A percentile compares a stretch with the other conserved stretches of the same genome.
phyloP scores from a whole-genome alignment of 352 stramenopile genomes.

The Pythium pyrilobum region DNA sequence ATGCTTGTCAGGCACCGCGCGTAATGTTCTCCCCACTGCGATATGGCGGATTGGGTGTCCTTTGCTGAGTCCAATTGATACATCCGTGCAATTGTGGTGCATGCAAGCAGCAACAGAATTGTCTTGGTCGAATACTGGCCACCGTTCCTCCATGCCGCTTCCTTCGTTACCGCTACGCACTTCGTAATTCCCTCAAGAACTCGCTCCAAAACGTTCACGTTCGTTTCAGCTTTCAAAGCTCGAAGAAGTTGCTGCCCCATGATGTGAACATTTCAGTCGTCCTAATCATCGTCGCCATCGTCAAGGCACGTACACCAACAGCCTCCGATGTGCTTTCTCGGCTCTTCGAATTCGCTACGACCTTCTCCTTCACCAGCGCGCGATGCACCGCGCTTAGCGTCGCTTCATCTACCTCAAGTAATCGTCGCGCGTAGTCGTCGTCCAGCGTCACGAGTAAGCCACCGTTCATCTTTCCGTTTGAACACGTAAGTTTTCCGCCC shows the following conservation, averaged over 20 bases:
- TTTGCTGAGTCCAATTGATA: slow-evolving; percentile 4
- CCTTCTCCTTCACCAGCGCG: slow-evolving; percentile 10
- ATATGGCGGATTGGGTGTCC: not conserved
- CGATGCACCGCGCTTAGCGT: not conserved
- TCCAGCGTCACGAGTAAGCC: slow-evolving; percentile 7
- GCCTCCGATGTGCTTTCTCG: not conserved
- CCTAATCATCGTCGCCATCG: too few species aligned
- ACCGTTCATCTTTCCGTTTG: slow-evolving; percentile 2
- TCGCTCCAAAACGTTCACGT: slow-evolving; percentile 2
- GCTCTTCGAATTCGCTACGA: not conserved
- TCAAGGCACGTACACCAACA: slow-evolving; percentile 6
- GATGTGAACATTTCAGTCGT: too few species aligned
- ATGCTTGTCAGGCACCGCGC: too few species aligned
- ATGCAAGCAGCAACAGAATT: slow-evolving; percentile 9
- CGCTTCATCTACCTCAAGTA: not conserved
- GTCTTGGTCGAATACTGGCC: not conserved
- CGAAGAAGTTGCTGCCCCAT: too few species aligned
- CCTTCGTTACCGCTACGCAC: not conserved
- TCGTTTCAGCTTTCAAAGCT: too few species aligned
- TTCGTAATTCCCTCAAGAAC: not conserved
- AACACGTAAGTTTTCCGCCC: slow-evolving; percentile 5
- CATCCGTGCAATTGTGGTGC: not conserved
- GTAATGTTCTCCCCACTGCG: too few species aligned
- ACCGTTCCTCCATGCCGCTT: not conserved
- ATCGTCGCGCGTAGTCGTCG: not conserved